phyloP scores from a whole-genome alignment of 345 rosid species.

The Orychophragmus violaceus region DNA sequence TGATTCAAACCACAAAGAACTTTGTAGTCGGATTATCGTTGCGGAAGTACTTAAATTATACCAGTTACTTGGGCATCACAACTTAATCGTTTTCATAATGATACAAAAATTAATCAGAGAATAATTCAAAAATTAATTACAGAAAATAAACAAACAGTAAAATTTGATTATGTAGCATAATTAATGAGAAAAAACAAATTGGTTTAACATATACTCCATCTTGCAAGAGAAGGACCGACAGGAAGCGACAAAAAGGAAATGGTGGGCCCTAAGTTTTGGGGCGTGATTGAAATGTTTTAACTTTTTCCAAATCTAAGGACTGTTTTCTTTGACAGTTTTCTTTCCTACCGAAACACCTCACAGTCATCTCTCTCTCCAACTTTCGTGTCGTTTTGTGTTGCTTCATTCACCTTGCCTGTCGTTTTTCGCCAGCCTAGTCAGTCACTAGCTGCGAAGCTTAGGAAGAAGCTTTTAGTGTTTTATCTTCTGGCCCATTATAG shows the following conservation, averaged over 20 bases:
- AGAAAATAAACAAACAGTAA: background rate
- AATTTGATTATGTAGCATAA: background rate
- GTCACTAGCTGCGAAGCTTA: no score
- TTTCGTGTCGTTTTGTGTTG: background rate
- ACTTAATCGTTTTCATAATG: no score
- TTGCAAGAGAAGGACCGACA: slow-evolving; percentile 21
- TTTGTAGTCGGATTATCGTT: background rate
- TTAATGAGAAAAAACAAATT: background rate
- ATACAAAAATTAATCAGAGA: background rate
- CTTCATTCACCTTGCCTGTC: no score
- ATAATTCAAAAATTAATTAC: background rate
- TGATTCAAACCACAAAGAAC: background rate
- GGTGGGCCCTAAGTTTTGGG: slow-evolving; percentile 7
- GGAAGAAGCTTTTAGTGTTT: background rate
- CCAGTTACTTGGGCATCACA: no score
- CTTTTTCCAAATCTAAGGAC: slow-evolving; percentile 24
- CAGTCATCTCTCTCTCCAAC: no score
- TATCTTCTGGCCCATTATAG: background rate
- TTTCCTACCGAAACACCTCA: background rate
- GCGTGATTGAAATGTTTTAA: slow-evolving; percentile 24
- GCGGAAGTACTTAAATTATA: background rate
- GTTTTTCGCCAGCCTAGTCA: no score
- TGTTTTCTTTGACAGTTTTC: background rate
- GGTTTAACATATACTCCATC: background rate
- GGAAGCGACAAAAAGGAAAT: slow-evolving; percentile 28